Conservation (phyloP, 345 rosid genomes). For the Eucalyptus lansdowneana region DNA sequence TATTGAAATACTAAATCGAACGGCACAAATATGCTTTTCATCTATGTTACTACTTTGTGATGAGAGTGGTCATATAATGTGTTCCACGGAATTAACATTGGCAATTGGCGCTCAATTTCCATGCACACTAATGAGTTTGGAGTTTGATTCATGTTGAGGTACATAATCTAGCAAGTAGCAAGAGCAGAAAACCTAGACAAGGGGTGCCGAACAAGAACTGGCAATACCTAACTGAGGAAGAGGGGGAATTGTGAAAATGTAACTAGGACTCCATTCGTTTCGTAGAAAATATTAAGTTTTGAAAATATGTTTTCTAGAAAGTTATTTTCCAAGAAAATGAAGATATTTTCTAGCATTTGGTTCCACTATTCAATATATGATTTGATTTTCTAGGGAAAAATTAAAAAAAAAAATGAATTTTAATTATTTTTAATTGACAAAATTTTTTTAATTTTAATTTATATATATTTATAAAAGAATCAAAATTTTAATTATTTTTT, state of each 20-base stretch:
- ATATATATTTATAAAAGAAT: no score
- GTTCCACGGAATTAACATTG: neutral
- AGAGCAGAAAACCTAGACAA: neutral
- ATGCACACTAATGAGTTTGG: neutral
- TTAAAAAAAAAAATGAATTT: no score
- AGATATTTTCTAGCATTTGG: no score
- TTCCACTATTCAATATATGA: no score
- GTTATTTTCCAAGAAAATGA: no score
- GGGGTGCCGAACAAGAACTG: neutral
- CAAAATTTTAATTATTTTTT: no score
- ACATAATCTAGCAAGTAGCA: fast-evolving
- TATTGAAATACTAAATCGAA: neutral
- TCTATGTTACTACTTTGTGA: no score
- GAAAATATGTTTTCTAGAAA: no score
- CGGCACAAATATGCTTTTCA: neutral
- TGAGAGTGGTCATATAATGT: neutral
- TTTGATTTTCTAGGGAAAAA: no score
- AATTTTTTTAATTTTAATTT: no score
- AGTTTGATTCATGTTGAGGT: neutral
- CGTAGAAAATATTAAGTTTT: fast-evolving
- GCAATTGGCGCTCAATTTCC: neutral
- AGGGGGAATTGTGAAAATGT: neutral
- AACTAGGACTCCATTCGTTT: neutral
- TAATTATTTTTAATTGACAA: no score
- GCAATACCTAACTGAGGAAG: neutral